Evolutionary conservation across 179 eudicot species (phyloP).

Genomic region (Sideroxylon spinosum): DNA sequence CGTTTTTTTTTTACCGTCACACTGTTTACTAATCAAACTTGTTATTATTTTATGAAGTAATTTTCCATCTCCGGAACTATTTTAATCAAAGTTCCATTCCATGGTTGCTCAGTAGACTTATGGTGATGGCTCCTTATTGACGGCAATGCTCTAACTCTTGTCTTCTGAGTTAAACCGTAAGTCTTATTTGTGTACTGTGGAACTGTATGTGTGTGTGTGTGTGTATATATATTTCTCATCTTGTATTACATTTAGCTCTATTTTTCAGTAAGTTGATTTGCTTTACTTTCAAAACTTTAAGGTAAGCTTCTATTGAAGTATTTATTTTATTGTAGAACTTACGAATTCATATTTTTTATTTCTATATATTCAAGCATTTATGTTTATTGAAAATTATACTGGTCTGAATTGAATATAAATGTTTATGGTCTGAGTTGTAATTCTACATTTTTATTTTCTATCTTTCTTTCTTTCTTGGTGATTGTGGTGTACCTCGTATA

Average conservation of each 20-base stretch:
- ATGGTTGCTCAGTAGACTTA: background rate
- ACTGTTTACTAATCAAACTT: background rate
- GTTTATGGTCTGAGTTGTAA: background rate
- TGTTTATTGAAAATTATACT: background rate
- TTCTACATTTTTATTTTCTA: too few species aligned
- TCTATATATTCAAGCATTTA: background rate
- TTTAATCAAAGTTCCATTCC: background rate
- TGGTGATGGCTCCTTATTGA: background rate
- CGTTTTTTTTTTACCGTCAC: too few species aligned
- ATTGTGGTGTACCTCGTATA: too few species aligned
- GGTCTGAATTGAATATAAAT: background rate
- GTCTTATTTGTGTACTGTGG: too few species aligned
- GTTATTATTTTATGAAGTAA: background rate
- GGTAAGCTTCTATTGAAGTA: too few species aligned
- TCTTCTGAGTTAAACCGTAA: background rate
- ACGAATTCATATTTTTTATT: background rate
- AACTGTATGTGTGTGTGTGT: too few species aligned
- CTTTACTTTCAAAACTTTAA: background rate
- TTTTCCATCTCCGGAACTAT: background rate
- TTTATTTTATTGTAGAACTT: too few species aligned
- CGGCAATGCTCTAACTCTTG: background rate
- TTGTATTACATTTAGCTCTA: too few species aligned
- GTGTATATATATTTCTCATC: too few species aligned
- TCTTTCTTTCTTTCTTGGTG: background rate
- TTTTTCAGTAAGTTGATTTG: too few species aligned